phyloP scores from a whole-genome alignment of 2,329 filamentous ascomycete genomes.

The Alternaria brassicae region DNA sequence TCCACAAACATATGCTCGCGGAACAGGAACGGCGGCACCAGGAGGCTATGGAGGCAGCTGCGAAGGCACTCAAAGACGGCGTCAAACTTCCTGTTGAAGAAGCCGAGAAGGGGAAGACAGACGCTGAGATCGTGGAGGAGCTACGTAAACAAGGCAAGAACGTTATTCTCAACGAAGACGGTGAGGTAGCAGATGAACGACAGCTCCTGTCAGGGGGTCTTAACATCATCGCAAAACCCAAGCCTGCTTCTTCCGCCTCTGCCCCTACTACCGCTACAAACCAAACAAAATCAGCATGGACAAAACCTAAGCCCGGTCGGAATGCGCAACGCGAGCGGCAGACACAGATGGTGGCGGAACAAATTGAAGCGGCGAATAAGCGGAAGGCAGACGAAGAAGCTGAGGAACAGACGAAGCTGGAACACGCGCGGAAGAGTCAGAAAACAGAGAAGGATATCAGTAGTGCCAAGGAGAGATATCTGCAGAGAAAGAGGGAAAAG shows the following conservation, averaged over 20 bases:
- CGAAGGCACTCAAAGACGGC: conserved; percentile 48
- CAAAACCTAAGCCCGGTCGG: conserved; percentile 53
- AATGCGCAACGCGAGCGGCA: conserved; percentile 77
- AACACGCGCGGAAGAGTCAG: conserved; percentile 73
- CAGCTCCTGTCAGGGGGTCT: conserved; percentile 78
- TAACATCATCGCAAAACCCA: conserved; percentile 72
- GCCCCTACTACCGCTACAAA: conserved; percentile 18
- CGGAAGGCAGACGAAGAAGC: conserved; percentile 72
- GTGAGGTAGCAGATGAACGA: conserved; percentile 83
- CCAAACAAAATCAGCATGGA: conserved; percentile 9
- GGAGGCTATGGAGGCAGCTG: conserved; percentile 72
- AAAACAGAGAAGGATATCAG: conserved; percentile 80
- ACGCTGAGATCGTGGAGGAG: conserved; percentile 70
- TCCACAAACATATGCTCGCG: conserved; percentile 77
- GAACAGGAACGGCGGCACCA: conserved; percentile 73
- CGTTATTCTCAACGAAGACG: conserved; percentile 80
- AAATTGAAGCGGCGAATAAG: conserved; percentile 76
- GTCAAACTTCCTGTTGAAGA: conserved; percentile 47
- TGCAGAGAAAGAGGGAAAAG: conserved; percentile 77
- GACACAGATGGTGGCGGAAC: conserved; percentile 78
- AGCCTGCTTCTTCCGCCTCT: conserved; percentile 48
- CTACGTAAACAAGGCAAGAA: conserved; percentile 68
- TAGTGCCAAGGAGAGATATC: conserved; percentile 79
- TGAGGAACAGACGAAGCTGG: conserved; percentile 67
- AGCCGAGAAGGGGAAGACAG: conserved; percentile 51